Percentiles rank a stretch among this genome's conserved stretches.
phyloP scores from a whole-genome alignment of 1,139 yeast species.

The Debaryomyces nepalensis region DNA sequence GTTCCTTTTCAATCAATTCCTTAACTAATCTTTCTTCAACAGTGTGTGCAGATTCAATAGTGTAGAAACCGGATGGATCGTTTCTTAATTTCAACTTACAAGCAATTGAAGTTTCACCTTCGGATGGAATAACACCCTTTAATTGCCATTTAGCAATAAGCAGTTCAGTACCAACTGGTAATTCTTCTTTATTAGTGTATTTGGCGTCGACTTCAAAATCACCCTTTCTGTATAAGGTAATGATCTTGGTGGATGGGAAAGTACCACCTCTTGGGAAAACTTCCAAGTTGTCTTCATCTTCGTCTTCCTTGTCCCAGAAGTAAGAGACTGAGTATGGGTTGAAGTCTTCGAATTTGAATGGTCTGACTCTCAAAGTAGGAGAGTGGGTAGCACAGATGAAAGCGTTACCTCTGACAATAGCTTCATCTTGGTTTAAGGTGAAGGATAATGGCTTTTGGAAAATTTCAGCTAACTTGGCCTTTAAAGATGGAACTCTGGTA shows the following conservation, averaged over 20 bases:
- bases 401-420: constrained; percentile 98
- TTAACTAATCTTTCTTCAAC: constrained; percentile 89
- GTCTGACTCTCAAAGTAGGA: constrained; percentile 97
- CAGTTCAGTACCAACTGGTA: constrained; percentile 72
- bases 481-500: constrained; percentile 94
- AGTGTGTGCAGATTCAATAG: constrained; percentile 92
- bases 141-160: constrained; percentile 84
- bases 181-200: constrained; percentile 74
- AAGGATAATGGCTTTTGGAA: constrained; percentile 89
- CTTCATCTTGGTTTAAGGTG: constrained; percentile 98
- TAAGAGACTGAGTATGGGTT: constrained; percentile 92
- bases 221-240: constrained; percentile 88
- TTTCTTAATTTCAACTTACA: constrained; percentile 94
- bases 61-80: constrained; percentile 95
- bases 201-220: constrained; percentile 88
- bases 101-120: constrained; percentile 78
- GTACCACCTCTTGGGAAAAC: constrained; percentile 94
- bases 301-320: constrained; percentile 93
- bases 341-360: constrained; percentile 96
- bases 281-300: constrained; percentile 89
- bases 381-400: constrained; percentile 99
- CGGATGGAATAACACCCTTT: constrained; percentile 80
- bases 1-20: constrained; percentile 75
- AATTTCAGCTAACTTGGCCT: constrained; percentile 76
- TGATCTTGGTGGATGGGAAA: constrained; percentile 94